Evolutionary conservation across 1,284 basidiomycete genomes (phyloP).

Genomic region (Marasmius sp.): DNA sequence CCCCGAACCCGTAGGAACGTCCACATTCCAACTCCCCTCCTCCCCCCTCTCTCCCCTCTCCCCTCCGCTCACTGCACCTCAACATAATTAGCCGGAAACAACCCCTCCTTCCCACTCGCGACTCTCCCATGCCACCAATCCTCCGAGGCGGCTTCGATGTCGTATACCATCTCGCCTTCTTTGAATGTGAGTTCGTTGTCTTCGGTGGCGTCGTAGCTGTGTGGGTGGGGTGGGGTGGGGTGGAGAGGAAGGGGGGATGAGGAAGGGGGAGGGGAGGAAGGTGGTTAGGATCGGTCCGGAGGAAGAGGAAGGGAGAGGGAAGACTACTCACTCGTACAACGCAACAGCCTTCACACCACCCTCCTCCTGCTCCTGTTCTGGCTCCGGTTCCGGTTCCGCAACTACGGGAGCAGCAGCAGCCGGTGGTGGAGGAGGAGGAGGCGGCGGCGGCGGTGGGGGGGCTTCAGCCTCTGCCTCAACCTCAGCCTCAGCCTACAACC

Average conservation of each 20-base stretch:
- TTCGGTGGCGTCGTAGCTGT: slow-evolving; percentile 83
- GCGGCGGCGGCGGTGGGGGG: slow-evolving; percentile 29
- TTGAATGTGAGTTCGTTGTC: slow-evolving; percentile 87
- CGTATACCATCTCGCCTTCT: slow-evolving; percentile 76
- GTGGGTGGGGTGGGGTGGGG: no score
- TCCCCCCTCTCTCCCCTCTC: background rate
- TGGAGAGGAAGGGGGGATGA: slow-evolving; percentile 5
- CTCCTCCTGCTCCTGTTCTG: slow-evolving; percentile 49
- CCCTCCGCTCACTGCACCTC: background rate
- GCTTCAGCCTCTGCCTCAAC: slow-evolving; percentile 32
- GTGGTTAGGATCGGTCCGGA: background rate
- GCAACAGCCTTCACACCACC: slow-evolving; percentile 65
- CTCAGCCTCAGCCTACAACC: slow-evolving; percentile 47
- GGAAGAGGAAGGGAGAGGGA: background rate
- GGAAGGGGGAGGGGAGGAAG: background rate
- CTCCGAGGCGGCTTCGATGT: slow-evolving; percentile 73
- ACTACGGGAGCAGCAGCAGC: slow-evolving; percentile 42
- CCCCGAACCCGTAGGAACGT: no score
- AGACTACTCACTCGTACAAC: slow-evolving; percentile 67
- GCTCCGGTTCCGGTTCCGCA: slow-evolving; percentile 30
- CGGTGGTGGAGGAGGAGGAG: slow-evolving; percentile 37
- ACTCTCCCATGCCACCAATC: slow-evolving; percentile 90
- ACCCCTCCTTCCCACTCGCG: slow-evolving; percentile 60
- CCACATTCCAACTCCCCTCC: no score
- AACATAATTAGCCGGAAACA: slow-evolving; percentile 60